phyloP scores from a whole-genome alignment of 257 asterid genomes.

The Solanum tarijense region DNA sequence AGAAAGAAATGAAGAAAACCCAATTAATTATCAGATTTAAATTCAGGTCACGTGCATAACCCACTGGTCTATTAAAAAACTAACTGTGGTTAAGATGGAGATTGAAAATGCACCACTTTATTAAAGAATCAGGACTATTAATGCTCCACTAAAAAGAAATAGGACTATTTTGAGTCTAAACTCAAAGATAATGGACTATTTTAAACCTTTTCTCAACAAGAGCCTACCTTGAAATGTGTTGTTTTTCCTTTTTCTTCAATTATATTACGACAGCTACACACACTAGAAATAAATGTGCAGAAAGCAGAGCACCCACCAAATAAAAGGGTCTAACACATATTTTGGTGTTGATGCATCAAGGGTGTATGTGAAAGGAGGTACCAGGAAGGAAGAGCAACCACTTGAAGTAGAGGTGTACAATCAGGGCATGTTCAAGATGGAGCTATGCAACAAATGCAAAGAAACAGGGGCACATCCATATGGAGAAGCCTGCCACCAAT shows the following conservation, averaged over 20 bases:
- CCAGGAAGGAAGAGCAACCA: slow-evolving; percentile 28
- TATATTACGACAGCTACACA: background rate
- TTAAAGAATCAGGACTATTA: too few relatives aligned
- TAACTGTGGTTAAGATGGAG: too few relatives aligned
- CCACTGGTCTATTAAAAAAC: too few relatives aligned
- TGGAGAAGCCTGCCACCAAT: slow-evolving; percentile 45
- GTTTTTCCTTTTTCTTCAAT: background rate
- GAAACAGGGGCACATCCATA: slow-evolving; percentile 60
- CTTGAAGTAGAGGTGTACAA: slow-evolving; percentile 76
- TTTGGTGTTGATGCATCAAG: slow-evolving; percentile 31
- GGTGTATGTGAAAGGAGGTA: slow-evolving; percentile 41
- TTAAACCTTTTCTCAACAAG: background rate
- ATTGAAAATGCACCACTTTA: too few relatives aligned
- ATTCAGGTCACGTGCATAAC: too few relatives aligned
- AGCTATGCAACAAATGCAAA: slow-evolving; percentile 81
- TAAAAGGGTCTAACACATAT: background rate
- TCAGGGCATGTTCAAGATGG: slow-evolving; percentile 75
- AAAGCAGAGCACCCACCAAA: background rate
- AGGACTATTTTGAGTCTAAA: too few relatives aligned
- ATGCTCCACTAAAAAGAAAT: too few relatives aligned
- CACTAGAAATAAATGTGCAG: background rate
- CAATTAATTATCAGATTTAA: too few relatives aligned
- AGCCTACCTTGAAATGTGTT: background rate
- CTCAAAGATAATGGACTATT: too few relatives aligned
- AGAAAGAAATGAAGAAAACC: too few relatives aligned